Base-by-base conservation (phyloP, 352 stramenopile species). In the Phytophthora cactorum region DNA sequence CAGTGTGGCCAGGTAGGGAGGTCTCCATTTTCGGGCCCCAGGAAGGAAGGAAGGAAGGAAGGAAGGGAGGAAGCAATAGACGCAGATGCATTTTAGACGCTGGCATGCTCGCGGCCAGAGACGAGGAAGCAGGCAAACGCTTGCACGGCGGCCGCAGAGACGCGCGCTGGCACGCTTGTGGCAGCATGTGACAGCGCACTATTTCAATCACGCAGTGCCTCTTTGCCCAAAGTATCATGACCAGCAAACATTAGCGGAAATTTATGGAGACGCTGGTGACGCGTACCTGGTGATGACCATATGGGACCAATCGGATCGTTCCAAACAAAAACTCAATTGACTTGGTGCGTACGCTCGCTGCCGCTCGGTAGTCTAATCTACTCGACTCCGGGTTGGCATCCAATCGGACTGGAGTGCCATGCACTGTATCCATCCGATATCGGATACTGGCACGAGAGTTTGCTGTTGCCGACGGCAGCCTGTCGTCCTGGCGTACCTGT, bases 91-190 rank as follows among this genome's bases (percentile, higher is more conserved):
- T 22, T 57, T 41, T 31, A 57, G 51, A 57, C 31, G 49, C 49
- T 38, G 31, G 6, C 31, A 34, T 28, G 22, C 14, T 32, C 41
- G 4, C 32, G 58, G 38, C 32, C 47, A 65, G 36, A 65, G 58
- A 65, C 36, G 58, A 46, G 59, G 15, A 49, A 39, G n/a, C 29
- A 17, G 38, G 25, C 45, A 51, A 14, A 34, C 52, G 61, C 61
- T 68, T 63, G 52, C 53, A 68, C 61, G 15, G 10, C 39, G 34
- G 60, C 43, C 17, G n/a, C 47, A 70, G 31, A 70, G 54, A 70
- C 47, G 63, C 63, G 63, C 49, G 46, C 36, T 47, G 47, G 31
- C 32, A 38, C 6, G 36, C 34, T 36, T n/a, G n/a, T 5, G n/a
- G 36, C 1, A 17, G 8, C 14, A 47, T 47, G 41, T 47, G 41